phyloP scores from a whole-genome alignment of 225 moss, liverwort and hornwort species.

The Asterella californica region DNA sequence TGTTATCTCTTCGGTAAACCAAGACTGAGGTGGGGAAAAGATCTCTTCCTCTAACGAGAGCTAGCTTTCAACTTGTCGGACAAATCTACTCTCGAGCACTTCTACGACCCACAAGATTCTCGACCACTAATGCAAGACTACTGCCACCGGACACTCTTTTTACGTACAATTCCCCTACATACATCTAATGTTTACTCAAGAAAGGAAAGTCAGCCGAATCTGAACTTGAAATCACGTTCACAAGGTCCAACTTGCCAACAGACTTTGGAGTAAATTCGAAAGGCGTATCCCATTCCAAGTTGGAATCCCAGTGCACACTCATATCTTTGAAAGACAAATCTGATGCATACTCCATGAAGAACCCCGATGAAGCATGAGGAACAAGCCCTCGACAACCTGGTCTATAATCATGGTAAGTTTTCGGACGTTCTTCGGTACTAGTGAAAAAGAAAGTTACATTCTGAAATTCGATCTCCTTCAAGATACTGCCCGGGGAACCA shows the following conservation, averaged over 20 bases:
- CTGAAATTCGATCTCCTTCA: conserved; percentile 43
- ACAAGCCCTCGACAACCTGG: conserved; percentile 83
- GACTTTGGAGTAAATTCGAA: conserved; percentile 52
- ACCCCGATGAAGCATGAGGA: conserved; percentile 50
- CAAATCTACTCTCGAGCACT: too few species aligned
- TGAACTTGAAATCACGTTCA: conserved; percentile 19
- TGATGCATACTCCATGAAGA: conserved; percentile 65
- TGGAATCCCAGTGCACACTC: conserved; percentile 46
- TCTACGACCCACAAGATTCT: too few species aligned
- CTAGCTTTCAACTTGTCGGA: too few species aligned
- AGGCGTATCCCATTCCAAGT: conserved; percentile 54
- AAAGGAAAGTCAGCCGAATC: not conserved
- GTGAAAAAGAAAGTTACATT: conserved; percentile 50
- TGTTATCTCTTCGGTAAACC: too few species aligned
- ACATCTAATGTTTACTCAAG: not conserved
- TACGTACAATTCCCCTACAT: too few species aligned
- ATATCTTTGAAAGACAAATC: conserved; percentile 43
- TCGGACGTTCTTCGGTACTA: conserved; percentile 15
- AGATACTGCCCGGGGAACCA: conserved; percentile 42
- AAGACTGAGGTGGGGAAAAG: too few species aligned
- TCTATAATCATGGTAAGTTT: conserved; percentile 72
- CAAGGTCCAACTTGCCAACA: conserved; percentile 25
- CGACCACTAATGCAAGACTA: not conserved
- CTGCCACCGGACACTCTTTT: too few species aligned
- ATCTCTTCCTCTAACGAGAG: too few species aligned